A percentile compares a stretch with the other conserved stretches of the same genome.
Evolutionary conservation across 192 early-diverging fungal genomes (phyloP).

Genomic region (Umbelopsis sp.): DNA sequence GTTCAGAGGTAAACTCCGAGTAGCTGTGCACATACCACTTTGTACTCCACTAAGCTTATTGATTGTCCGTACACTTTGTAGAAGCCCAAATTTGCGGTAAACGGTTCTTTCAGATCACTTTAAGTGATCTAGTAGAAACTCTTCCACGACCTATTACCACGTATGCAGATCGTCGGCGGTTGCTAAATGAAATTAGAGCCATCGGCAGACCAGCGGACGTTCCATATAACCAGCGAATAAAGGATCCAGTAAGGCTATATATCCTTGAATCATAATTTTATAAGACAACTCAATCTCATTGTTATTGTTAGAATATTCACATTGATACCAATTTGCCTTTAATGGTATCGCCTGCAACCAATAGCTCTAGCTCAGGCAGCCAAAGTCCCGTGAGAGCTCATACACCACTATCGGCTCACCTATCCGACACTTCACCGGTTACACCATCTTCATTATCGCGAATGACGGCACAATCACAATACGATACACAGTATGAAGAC

Average conservation of each 20-base stretch:
- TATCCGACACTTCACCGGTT: constrained; percentile 8
- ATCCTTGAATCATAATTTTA: neutral
- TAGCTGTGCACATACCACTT: constrained; percentile 17
- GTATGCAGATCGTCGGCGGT: constrained; percentile 37
- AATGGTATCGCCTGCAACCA: constrained; percentile 13
- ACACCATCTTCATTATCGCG: constrained; percentile 14
- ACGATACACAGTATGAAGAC: constrained; percentile 1
- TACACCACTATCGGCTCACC: constrained; percentile 10
- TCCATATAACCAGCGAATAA: neutral
- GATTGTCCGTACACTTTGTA: constrained; percentile 1
- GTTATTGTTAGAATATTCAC: neutral
- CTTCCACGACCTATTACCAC: constrained; percentile 38
- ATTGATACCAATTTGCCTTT: constrained; percentile 18
- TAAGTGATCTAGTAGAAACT: constrained; percentile 32
- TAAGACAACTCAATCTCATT: neutral
- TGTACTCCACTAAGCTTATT: constrained; percentile 16
- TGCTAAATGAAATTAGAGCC: constrained; percentile 38
- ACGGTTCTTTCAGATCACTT: constrained; percentile 38
- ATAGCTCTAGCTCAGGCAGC: constrained; percentile 12
- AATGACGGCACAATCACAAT: neutral
- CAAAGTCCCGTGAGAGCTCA: constrained; percentile 9
- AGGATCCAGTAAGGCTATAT: neutral
- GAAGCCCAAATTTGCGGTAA: constrained; percentile 27
- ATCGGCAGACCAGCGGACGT: constrained; percentile 24
- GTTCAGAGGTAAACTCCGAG: constrained; percentile 36